Evolutionary conservation across 148 eudicot species (phyloP), one percentile per base, ranked within the genome.

Genomic region (Mesembryanthemum crystallinum): DNA sequence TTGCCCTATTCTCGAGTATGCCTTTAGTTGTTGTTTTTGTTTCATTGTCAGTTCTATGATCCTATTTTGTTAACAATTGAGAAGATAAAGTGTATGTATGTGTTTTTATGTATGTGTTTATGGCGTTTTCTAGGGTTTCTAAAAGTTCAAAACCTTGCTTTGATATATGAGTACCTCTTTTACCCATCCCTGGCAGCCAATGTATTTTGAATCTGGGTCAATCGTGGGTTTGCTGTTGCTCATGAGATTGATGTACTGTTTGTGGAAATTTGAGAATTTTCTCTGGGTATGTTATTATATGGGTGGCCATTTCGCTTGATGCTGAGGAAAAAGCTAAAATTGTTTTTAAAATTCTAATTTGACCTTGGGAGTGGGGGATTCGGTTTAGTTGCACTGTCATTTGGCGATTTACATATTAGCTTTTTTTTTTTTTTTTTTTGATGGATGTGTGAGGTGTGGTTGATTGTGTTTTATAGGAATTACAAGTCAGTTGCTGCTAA

Each of bases 171-270:
- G n/a, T 97, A 84, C 97, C 99, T 73, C 88, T 88, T 71, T 98
- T 98, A 42, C 99, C 99, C 52, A 74, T 92, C 60, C 99, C 99
- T 71, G 92, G 92, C 86, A 35, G 91, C 93, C 71, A 88, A 88
- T 73, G 89, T 60, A 71, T 59, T 85, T 58, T 79, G 90, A 57
- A 80, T 80, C 49, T 87, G 90, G 83, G 73, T 88, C 61, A 95
- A 95, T 82, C 82, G 85, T 55, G 87, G 73, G 11, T 77, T 95
- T 73, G 82, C 87, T 4, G 72, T 92, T 82, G 98, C 89, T 58
- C 91, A 83, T 77, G 90, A 88, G 75, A 95, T 95, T 79, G 86
- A n/a, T n/a, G n/a, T n/a, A n/a, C 97, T 64, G 77, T 95, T 79
- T 86, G 82, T 72, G 86, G 92, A 72, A 91, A 92, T 76, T 78